These are phyloP conservation scores for Fagopyrum homotropicum DNA, from an alignment of 148 eudicot genomes.

Conservation along the genomic window DNA sequence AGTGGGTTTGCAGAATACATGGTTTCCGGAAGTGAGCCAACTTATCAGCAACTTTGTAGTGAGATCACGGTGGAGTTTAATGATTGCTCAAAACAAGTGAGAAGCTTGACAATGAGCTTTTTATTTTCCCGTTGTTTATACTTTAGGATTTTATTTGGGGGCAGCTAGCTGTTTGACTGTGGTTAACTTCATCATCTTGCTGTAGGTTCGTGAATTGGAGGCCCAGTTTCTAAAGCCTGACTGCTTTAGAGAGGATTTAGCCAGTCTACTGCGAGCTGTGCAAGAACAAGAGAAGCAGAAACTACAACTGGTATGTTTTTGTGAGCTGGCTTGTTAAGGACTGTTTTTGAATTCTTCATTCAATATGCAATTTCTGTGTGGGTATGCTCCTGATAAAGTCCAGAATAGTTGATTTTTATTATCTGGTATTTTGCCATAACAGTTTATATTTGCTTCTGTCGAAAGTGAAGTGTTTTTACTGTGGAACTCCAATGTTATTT, in stretches of 20 bases:
- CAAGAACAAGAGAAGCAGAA: slow-evolving; percentile 87
- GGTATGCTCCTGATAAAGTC: neutral
- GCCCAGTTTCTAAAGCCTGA: slow-evolving; percentile 63
- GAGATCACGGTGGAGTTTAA: slow-evolving; percentile 78
- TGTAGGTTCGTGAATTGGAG: slow-evolving; percentile 80
- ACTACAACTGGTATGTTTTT: slow-evolving; percentile 56
- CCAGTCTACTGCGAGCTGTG: slow-evolving; percentile 58
- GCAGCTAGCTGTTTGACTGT: neutral
- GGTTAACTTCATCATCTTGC: neutral
- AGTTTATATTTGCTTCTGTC: neutral
- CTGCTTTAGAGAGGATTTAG: slow-evolving; percentile 73
- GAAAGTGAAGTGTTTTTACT: neutral
- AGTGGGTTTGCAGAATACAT: slow-evolving; percentile 84
- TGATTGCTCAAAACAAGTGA: slow-evolving; percentile 81
- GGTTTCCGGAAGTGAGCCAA: slow-evolving; percentile 64
- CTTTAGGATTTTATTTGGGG: neutral
- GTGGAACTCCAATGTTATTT: neutral
- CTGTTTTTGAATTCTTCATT: neutral
- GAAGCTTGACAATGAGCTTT: slow-evolving; percentile 18
- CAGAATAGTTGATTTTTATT: neutral
- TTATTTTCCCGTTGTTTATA: neutral
- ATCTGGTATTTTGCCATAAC: neutral
- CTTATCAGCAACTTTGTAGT: slow-evolving; percentile 85
- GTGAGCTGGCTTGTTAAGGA: neutral
- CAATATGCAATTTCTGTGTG: neutral